Base-by-base conservation (phyloP, 2,329 filamentous ascomycete species). In the Fusarium sp. region DNA sequence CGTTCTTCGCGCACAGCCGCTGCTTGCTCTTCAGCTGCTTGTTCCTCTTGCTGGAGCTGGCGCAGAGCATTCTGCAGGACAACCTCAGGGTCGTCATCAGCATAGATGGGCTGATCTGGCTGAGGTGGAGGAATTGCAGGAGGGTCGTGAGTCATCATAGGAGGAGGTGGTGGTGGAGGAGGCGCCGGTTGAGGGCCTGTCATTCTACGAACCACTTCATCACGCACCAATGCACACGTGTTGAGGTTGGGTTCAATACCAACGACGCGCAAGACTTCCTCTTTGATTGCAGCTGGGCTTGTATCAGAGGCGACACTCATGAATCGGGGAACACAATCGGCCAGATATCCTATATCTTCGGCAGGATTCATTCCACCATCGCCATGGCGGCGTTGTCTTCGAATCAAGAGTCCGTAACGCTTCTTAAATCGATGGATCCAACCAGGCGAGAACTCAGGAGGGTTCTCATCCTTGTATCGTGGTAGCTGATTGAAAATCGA, bases 401-500 rank as follows among this genome's bases (percentile, higher is more conserved):
- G 76, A 45, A 88, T 83, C 18, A 89, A 78, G 17, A 89, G 79
- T 0, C 86, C 86, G 60, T 89, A 89, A 13, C 87, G 82, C 74
- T 88, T 88, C 77, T 89, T 89, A 78, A 89, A 89, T 35, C 87
- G 82, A 69, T 89, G 87, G 58, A 89, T 88, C 87, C 87, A 89
- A 39, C 87, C 87, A 0, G 87, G 87, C 0, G 86, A 88, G 74
- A 89, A 89, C 75, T 89, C 87, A 45, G 87, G 87, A 3, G 86
- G 79, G n/a, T 77, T 76, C 74, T 88, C 85, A 66, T 86, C 86
- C 73, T 86, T 87, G 75, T 89, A 88, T 18, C 86, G 84, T 17
- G 86, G 86, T 27, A 89, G 79, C 70, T 86, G 83, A 41, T 78
- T 78, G 74, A 88, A 89, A 68, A 89, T 87, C 58, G 78, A 74